Base-by-base conservation (phyloP, 352 stramenopile genomes). In the Globisporangium takayamanum region DNA sequence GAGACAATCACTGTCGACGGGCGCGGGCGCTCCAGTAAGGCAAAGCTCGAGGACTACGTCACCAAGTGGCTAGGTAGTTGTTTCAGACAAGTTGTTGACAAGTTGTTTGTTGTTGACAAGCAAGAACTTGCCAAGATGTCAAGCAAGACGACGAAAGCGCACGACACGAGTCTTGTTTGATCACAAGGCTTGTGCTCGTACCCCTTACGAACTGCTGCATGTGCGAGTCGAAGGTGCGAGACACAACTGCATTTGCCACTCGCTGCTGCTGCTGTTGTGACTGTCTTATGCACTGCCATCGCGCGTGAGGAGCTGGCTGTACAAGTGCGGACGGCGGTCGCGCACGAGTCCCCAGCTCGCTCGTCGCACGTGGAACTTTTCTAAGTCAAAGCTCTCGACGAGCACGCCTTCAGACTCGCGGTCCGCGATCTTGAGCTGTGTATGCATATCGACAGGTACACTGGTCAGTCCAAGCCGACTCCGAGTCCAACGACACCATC, bases 341-440 rank as follows among this genome's bases (percentile, higher is more conserved):
- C 89, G 80, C 59, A 96, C 69, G 45, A 96, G 78, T 0, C 88
- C 88, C 84, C 86, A 96, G 60, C 76, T 92, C 41, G 86, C 88
- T 64, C 86, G 85, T 71, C 84, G 80, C 22, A 89, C 78, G 50
- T 90, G 84, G 62, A 92, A 89, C 64, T 92, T 92, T 55, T 92
- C 84, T 36, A 94, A 68, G 55, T 91, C 80, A 53, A 94, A 92
- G 58, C 71, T 89, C 66, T 94, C 84, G 15, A 94, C 84, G 18
- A 94, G 66, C 46, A 94, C 84, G n/a, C 84, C 84, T 72, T 94
- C 84, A 0, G 82, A 92, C 59, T 94, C 84, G 16, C 84, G 84
- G 46, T 94, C 84, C 1, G 84, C 84, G 62, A 94, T 91, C 62
- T 94, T 94, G 30, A 94, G 70, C 83, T 92, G 54, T 41, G 41